Conservation (phyloP, 345 rosid species). For the Bretschneidera sinensis region DNA sequence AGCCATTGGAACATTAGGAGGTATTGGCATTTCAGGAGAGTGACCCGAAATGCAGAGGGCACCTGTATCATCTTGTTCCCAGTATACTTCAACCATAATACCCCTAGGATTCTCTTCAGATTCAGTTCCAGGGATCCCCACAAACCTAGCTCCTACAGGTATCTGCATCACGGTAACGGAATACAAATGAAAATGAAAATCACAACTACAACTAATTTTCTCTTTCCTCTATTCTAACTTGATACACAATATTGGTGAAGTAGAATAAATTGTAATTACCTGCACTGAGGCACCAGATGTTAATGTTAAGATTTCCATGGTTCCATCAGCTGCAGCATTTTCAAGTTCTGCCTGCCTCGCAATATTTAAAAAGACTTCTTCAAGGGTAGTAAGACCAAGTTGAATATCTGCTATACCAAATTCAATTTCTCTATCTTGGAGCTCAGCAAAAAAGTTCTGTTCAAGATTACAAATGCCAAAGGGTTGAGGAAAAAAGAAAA, state of each 20-base stretch:
- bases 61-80: conserved; percentile 89
- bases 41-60: conserved; percentile 78
- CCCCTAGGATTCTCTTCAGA: conserved; percentile 59
- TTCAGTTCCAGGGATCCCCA: conserved; percentile 70
- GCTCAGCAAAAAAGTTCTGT: conserved; percentile 65
- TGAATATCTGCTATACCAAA: conserved; percentile 80
- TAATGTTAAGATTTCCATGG: conserved; percentile 53
- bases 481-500: conserved; percentile 5
- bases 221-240: no score
- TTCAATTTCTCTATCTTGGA: conserved; percentile 58
- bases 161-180: conserved; percentile 39
- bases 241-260: not conserved
- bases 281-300: conserved; percentile 62
- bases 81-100: conserved; percentile 85
- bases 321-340: conserved; percentile 74
- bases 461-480: conserved; percentile 5
- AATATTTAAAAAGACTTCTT: conserved; percentile 94
- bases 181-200: not conserved
- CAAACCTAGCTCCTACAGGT: conserved; percentile 75
- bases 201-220: not conserved
- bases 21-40: conserved; percentile 64
- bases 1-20: conserved; percentile 30
- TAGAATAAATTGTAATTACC: conserved; percentile 26
- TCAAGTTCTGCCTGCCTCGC: conserved; percentile 92
- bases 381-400: conserved; percentile 88